These are phyloP conservation scores for Zygoascus bituminiphila DNA, from an alignment of 805 yeast genomes.

Conservation along the genomic window DNA sequence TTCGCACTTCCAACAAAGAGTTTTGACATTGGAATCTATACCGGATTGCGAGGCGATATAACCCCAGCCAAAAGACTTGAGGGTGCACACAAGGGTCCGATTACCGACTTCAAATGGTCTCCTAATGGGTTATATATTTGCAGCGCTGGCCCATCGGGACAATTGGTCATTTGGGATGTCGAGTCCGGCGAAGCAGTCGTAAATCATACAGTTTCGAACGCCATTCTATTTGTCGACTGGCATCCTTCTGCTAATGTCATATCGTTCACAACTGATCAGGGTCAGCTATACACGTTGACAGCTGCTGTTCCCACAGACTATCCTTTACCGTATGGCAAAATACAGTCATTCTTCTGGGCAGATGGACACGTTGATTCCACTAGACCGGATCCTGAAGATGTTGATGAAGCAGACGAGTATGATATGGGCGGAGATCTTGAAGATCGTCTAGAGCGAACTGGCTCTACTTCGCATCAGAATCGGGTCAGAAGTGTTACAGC, in stretches of 20 bases:
- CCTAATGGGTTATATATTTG: constrained; percentile 57
- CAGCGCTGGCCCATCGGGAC: constrained; percentile 43
- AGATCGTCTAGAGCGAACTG: constrained; percentile 13
- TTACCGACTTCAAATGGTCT: constrained; percentile 52
- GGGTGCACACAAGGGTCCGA: constrained; percentile 19
- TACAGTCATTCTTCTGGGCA: neutral
- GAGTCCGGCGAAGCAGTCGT: constrained; percentile 30
- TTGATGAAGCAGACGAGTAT: constrained; percentile 21
- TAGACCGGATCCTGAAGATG: constrained; percentile 22
- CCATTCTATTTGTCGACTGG: constrained; percentile 30
- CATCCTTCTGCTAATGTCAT: constrained; percentile 28
- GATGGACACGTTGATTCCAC: neutral
- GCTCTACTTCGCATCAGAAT: too few relatives aligned
- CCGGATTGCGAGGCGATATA: constrained; percentile 18
- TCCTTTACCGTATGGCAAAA: constrained; percentile 24
- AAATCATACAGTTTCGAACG: constrained; percentile 10
- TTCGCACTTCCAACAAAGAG: constrained; percentile 57
- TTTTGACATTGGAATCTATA: constrained; percentile 24
- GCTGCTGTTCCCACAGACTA: constrained; percentile 17
- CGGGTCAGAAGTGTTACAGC: constrained; percentile 19
- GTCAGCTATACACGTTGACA: constrained; percentile 22
- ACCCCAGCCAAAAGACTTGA: constrained; percentile 16
- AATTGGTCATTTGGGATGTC: constrained; percentile 49
- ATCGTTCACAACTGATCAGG: constrained; percentile 26
- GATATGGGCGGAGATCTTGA: constrained; percentile 26